Conservation (phyloP, 2,329 filamentous ascomycete genomes). For the Ceratocystis variospora region DNA sequence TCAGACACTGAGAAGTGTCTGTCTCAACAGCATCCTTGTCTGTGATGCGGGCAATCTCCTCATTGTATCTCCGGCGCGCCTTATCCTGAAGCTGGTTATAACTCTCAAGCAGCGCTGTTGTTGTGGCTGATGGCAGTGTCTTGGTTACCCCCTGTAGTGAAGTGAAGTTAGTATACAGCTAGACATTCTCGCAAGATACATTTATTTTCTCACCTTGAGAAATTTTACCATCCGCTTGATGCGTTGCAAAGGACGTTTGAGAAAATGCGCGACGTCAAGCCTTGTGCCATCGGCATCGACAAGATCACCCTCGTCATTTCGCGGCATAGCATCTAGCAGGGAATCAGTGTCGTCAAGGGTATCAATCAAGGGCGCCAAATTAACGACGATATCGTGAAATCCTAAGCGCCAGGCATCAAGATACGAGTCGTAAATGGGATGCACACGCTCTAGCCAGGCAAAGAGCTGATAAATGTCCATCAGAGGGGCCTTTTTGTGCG, state of each 20-base stretch:
- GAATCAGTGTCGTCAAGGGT: slow-evolving; percentile 45
- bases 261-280: slow-evolving; percentile 83
- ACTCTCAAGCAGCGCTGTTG: slow-evolving; percentile 29
- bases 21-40: slow-evolving; percentile 80
- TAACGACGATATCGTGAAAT: slow-evolving; percentile 89
- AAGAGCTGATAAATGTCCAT: slow-evolving; percentile 58
- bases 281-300: slow-evolving; percentile 67
- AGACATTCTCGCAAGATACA: neutral
- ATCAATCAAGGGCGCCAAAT: slow-evolving; percentile 57
- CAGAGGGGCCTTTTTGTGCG: slow-evolving; percentile 69
- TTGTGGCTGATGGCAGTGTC: slow-evolving; percentile 36
- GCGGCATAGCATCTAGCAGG: slow-evolving; percentile 43
- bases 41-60: slow-evolving; percentile 57
- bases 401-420: slow-evolving; percentile 80
- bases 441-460: slow-evolving; percentile 65
- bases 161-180: slow-evolving; percentile 4
- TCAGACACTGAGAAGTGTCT: slow-evolving; percentile 65
- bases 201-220: slow-evolving; percentile 46
- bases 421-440: slow-evolving; percentile 72
- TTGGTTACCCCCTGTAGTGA: slow-evolving; percentile 40
- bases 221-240: slow-evolving; percentile 79
- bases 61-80: slow-evolving; percentile 49
- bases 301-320: slow-evolving; percentile 51
- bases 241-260: slow-evolving; percentile 77
- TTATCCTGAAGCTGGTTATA: slow-evolving; percentile 65